These are phyloP conservation scores for Barbatosphaeria neglecta DNA, from an alignment of 495 filamentous ascomycete genomes.

Conservation along the genomic window DNA sequence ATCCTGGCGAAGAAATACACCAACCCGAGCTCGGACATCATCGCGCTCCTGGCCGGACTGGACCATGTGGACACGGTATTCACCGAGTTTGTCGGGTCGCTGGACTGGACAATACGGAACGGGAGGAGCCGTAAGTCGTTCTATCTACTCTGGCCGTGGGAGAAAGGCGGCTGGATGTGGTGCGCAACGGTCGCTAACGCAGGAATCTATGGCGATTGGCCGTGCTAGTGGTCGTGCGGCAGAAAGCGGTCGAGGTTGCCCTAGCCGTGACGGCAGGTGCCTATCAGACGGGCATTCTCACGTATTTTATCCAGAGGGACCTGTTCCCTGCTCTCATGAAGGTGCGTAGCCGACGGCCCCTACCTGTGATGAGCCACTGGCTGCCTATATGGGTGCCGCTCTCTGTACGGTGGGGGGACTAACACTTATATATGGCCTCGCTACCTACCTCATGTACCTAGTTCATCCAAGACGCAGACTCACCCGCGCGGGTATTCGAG, in stretches of 20 bases:
- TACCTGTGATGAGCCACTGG: neutral
- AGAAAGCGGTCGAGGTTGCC: constrained; percentile 70
- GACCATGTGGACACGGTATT: constrained; percentile 78
- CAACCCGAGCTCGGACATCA: constrained; percentile 91
- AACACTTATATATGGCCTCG: neutral
- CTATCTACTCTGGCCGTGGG: neutral
- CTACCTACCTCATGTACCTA: constrained; percentile 16
- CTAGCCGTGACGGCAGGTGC: constrained; percentile 81
- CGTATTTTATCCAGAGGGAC: constrained; percentile 92
- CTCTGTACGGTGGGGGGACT: too few relatives aligned
- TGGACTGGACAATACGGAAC: constrained; percentile 74
- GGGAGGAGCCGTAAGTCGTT: constrained; percentile 53
- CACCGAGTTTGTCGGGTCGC: constrained; percentile 70
- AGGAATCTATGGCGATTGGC: too few relatives aligned
- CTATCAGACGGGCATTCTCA: constrained; percentile 84
- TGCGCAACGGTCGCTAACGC: too few relatives aligned
- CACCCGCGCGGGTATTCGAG: constrained; percentile 46
- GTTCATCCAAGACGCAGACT: constrained; percentile 78
- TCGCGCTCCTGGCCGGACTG: constrained; percentile 76
- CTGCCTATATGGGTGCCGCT: too few relatives aligned
- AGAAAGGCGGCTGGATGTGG: too few relatives aligned
- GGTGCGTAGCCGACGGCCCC: constrained; percentile 34
- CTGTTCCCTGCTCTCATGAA: constrained; percentile 92
- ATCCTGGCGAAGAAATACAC: constrained; percentile 84
- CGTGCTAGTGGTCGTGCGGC: constrained; percentile 52